A percentile compares a stretch with the other conserved stretches of the same genome.
Conservation (phyloP, 2,329 filamentous ascomycete species). For the Teratosphaeriaceae sp. region DNA sequence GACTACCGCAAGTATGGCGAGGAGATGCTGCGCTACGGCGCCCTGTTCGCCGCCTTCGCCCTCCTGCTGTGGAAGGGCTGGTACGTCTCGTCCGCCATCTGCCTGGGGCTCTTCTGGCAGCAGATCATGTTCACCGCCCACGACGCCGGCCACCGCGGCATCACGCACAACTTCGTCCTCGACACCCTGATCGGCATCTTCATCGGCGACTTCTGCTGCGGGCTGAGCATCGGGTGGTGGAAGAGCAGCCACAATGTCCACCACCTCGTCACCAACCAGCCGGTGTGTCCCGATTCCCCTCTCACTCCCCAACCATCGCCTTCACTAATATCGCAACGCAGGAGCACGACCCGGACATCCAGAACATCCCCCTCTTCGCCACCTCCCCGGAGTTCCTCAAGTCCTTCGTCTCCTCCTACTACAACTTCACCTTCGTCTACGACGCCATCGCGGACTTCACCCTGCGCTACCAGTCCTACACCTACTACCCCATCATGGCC, state of each 20-base stretch:
- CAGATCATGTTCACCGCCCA: conserved; percentile 91
- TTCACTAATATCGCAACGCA: no score
- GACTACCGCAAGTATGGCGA: conserved; percentile 73
- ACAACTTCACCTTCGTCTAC: conserved; percentile 58
- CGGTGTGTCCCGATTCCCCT: no score
- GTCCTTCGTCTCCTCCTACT: conserved; percentile 58
- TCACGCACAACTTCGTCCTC: conserved; percentile 80
- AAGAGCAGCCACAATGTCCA: conserved; percentile 95
- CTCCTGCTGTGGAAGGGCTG: conserved; percentile 36
- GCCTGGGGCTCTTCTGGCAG: conserved; percentile 83
- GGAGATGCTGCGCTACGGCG: conserved; percentile 65
- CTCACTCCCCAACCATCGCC: no score
- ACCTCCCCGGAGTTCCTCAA: conserved; percentile 60
- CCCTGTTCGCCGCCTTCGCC: conserved; percentile 59
- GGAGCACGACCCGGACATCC: conserved; percentile 95
- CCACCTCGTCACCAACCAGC: conserved; percentile 90
- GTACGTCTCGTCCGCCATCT: conserved; percentile 59
- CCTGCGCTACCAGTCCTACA: conserved; percentile 56
- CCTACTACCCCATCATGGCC: conserved; percentile 60
- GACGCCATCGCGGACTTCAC: conserved; percentile 54
- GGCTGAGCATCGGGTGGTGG: conserved; percentile 93
- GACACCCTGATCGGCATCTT: conserved; percentile 85
- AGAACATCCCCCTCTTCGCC: conserved; percentile 64
- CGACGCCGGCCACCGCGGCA: conserved; percentile 95
- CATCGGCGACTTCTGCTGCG: conserved; percentile 83